Base-by-base conservation (phyloP, 2,329 filamentous ascomycete genomes). In the Fusarium sp. region DNA sequence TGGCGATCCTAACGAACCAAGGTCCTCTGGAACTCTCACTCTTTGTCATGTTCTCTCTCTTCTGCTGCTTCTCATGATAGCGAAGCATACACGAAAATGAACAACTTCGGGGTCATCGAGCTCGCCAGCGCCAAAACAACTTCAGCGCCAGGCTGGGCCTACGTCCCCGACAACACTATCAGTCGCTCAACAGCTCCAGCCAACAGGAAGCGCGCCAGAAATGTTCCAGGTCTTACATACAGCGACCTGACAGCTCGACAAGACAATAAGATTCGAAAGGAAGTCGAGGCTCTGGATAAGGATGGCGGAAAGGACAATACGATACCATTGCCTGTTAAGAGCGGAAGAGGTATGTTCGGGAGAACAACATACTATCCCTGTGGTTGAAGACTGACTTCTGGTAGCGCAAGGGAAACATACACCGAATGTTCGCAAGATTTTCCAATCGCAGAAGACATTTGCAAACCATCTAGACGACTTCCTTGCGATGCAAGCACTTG, bases 91-190 rank as follows among this genome's bases (percentile, higher is more conserved):
- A 23, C 62, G 61, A 76, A 53, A 45, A 89, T 88, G 85, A 86
- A 88, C 75, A 88, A 89, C 73, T 90, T 91, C 70, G 91, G 92
- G 73, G 93, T 98, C 73, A 89, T 96, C 79, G 91, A 97, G 71
- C 83, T 97, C 57, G 91, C 93, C 34, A 89, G 88, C 74, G 83
- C 88, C 26, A 88, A 88, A 63, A 89, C 88, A 17, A 87, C 88
- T 43, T 83, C 86, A 43, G 91, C 93, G 2, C 94, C 95, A 1
- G 95, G 95, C 74, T 98, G 94, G 91, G 93, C 93, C 14, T 97
- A 97, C 77, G 92, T 97, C 2, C 89, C 94, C 28, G 93, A 97
- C 75, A 89, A 86, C 76, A 85, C 77, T 40, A 84, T 86, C 56
- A 84, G 87, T 55, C 84, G 86, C 14, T 83, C 87, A 11, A 84